These are phyloP conservation scores for Fusarium citri DNA, from an alignment of 2,329 filamentous ascomycete genomes.

Conservation along the genomic window DNA sequence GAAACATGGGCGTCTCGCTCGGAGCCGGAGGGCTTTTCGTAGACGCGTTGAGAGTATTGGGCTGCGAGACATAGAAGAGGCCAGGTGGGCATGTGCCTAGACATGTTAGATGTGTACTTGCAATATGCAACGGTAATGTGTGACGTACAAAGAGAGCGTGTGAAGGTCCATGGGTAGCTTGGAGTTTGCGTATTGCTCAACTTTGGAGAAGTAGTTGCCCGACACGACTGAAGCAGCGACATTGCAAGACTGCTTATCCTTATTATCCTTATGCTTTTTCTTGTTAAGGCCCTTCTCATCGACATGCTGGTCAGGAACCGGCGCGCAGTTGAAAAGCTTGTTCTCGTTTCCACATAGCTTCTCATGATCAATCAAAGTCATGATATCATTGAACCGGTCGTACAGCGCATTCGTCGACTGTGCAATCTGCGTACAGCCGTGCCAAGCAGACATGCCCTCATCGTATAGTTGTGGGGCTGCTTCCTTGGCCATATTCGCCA, in stretches of 20 bases:
- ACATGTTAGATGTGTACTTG: neutral
- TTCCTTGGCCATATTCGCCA: slow-evolving; percentile 58
- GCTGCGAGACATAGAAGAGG: slow-evolving; percentile 83
- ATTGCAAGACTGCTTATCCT: slow-evolving; percentile 29
- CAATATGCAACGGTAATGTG: neutral
- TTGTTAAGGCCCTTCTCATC: slow-evolving; percentile 32
- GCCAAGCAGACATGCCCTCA: slow-evolving; percentile 58
- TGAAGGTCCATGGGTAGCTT: slow-evolving; percentile 75
- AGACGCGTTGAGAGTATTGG: slow-evolving; percentile 80
- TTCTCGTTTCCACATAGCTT: slow-evolving; percentile 64
- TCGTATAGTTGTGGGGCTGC: slow-evolving; percentile 56
- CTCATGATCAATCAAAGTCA: slow-evolving; percentile 78
- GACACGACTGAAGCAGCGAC: slow-evolving; percentile 49
- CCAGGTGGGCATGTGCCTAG: slow-evolving; percentile 78
- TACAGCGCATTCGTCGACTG: slow-evolving; percentile 62
- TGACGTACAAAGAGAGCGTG: slow-evolving; percentile 72
- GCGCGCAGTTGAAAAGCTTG: slow-evolving; percentile 60
- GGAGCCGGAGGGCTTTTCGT: slow-evolving; percentile 70
- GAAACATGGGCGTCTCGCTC: slow-evolving; percentile 77
- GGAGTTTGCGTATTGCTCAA: slow-evolving; percentile 82
- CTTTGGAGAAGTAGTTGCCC: slow-evolving; percentile 77
- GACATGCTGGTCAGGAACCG: neutral
- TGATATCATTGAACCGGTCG: slow-evolving; percentile 74
- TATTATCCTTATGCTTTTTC: slow-evolving; percentile 30
- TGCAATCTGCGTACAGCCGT: slow-evolving; percentile 55